These are phyloP conservation scores for Eucalyptus victrix DNA, from an alignment of 345 rosid genomes.

Conservation along the genomic window DNA sequence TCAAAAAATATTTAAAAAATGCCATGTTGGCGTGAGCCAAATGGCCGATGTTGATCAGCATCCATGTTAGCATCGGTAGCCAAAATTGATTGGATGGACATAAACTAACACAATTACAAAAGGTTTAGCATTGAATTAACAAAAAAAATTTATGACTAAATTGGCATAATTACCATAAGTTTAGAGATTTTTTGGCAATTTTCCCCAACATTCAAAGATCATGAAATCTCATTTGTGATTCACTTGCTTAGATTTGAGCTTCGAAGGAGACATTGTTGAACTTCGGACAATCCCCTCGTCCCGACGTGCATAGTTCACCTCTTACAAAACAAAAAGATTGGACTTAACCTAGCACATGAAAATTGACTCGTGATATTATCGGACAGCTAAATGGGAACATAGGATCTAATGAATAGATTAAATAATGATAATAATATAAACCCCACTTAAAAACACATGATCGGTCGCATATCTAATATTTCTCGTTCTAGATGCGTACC, in stretches of 20 bases:
- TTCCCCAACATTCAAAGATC: background rate
- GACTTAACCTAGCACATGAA: background rate
- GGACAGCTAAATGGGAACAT: background rate
- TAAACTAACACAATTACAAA: too few species aligned
- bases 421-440: background rate
- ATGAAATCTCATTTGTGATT: background rate
- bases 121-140: rapidly evolving
- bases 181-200: too few species aligned
- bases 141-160: too few species aligned
- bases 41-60: rapidly evolving
- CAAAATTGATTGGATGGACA: rapidly evolving
- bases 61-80: rapidly evolving
- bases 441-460: background rate
- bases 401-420: background rate
- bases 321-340: background rate
- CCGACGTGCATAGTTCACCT: background rate
- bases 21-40: too few species aligned
- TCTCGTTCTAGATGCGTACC: background rate
- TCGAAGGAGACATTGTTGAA: background rate
- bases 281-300: background rate
- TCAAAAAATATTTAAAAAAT: too few species aligned
- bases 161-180: too few species aligned
- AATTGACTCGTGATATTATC: background rate
- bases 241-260: background rate
- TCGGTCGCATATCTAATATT: background rate